Conservation (phyloP, 768 basidiomycete genomes). For the button mushroom (Agaricus bisporus) region DNA sequence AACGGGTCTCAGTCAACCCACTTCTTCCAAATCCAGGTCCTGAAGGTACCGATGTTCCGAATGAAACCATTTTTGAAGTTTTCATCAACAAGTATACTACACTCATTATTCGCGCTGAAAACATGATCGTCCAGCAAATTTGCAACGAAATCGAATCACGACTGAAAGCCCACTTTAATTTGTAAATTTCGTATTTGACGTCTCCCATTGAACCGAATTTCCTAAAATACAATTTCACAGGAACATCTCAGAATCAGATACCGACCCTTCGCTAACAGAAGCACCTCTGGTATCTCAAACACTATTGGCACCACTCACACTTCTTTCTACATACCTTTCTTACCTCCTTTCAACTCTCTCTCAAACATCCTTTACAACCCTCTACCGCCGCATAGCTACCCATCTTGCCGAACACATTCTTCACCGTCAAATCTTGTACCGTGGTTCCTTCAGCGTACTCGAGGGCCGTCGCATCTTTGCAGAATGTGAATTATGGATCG, state of each 20-base stretch:
- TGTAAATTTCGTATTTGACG: constrained; percentile 25
- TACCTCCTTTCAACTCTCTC: constrained; percentile 66
- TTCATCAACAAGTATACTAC: constrained; percentile 59
- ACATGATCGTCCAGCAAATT: constrained; percentile 81
- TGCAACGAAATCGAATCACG: constrained; percentile 75
- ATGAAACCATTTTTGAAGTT: constrained; percentile 76
- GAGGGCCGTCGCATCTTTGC: constrained; percentile 60
- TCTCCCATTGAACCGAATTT: neutral
- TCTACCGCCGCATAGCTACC: constrained; percentile 73
- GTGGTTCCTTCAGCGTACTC: constrained; percentile 55
- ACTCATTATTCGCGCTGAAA: constrained; percentile 68
- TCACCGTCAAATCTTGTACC: constrained; percentile 77
- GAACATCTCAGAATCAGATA: neutral
- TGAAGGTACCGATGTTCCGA: constrained; percentile 29
- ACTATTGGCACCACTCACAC: constrained; percentile 69
- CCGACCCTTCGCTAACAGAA: neutral
- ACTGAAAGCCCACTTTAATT: constrained; percentile 66
- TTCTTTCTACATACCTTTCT: constrained; percentile 73
- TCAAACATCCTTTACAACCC: constrained; percentile 39
- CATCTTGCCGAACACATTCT: constrained; percentile 73
- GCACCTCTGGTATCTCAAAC: constrained; percentile 48
- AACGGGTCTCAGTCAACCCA: constrained; percentile 40
- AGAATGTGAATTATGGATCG: constrained; percentile 81
- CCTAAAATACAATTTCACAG: constrained; percentile 2
- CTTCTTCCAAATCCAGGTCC: constrained; percentile 41